Conservation (phyloP, 2,329 filamentous ascomycete genomes). For the Penicillium sp. region DNA sequence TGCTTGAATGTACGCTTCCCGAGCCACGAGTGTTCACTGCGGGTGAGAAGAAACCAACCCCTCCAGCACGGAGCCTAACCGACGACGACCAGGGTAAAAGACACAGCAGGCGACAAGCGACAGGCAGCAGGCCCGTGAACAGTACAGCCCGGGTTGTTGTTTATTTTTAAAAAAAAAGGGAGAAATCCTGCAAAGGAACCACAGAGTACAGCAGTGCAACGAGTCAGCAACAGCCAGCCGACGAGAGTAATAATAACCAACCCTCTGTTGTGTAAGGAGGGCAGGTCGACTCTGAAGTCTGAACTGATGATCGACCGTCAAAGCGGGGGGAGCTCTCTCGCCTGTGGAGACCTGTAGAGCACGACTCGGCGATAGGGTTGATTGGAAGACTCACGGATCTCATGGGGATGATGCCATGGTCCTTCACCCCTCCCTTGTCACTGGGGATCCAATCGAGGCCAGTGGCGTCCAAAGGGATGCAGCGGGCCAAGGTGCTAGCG, state of each 20-base stretch:
- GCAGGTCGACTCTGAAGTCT: not conserved
- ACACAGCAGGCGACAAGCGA: not conserved
- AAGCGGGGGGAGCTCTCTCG: slow-evolving; percentile 21
- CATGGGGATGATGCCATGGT: not conserved
- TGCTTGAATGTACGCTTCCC: not conserved
- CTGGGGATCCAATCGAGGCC: slow-evolving; percentile 15
- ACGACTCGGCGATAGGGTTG: slow-evolving; percentile 5
- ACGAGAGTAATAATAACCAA: not conserved
- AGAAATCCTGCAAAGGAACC: not conserved
- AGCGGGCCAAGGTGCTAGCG: slow-evolving; percentile 6
- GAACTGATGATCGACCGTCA: slow-evolving; percentile 21
- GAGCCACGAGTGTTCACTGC: not conserved
- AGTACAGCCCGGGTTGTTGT: not conserved
- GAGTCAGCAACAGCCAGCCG: not conserved
- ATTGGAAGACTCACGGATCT: not conserved
- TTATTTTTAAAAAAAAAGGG: not conserved
- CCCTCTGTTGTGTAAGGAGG: slow-evolving; percentile 1
- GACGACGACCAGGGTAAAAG: not conserved
- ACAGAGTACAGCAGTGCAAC: not conserved
- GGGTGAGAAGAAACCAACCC: not conserved
- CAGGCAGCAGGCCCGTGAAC: not conserved
- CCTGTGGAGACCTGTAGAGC: slow-evolving; percentile 1
- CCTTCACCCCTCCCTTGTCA: slow-evolving; percentile 3
- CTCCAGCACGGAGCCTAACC: not conserved
- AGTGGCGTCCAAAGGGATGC: slow-evolving; percentile 20